Evolutionary conservation across 345 rosid species (phyloP).

Genomic region (Crucihimalaya himalaica): DNA sequence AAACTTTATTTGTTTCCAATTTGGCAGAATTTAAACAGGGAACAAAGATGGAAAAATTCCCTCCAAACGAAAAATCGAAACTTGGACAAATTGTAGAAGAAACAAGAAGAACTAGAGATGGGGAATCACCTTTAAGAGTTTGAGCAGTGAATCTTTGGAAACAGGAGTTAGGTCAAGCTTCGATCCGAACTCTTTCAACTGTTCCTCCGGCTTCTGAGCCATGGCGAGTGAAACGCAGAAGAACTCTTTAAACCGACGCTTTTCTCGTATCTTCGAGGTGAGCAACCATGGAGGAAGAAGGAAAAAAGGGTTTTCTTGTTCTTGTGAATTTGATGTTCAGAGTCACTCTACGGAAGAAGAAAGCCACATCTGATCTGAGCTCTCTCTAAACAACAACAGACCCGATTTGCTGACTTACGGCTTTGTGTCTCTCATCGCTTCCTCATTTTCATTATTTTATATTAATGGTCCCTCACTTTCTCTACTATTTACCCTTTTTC

Average conservation of each 20-base stretch:
- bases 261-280: slow-evolving; percentile 14
- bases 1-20: background rate
- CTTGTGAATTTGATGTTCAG: slow-evolving; percentile 6
- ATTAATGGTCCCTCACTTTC: slow-evolving; percentile 18
- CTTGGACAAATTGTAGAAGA: slow-evolving; percentile 24
- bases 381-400: slow-evolving; percentile 34
- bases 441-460: slow-evolving; percentile 22
- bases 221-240: slow-evolving; percentile 38
- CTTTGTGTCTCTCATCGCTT: slow-evolving; percentile 38
- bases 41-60: slow-evolving; percentile 28
- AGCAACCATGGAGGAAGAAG: slow-evolving; percentile 27
- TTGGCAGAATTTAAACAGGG: slow-evolving; percentile 17
- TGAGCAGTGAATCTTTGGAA: slow-evolving; percentile 70
- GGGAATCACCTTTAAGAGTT: slow-evolving; percentile 68
- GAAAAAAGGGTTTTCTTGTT: background rate
- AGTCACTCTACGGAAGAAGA: slow-evolving; percentile 33
- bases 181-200: slow-evolving; percentile 84
- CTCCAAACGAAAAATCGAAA: slow-evolving; percentile 24
- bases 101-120: slow-evolving; percentile 11
- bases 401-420: slow-evolving; percentile 44
- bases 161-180: slow-evolving; percentile 75
- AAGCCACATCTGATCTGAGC: slow-evolving; percentile 44
- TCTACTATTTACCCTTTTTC: background rate
- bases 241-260: slow-evolving; percentile 13
- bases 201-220: slow-evolving; percentile 69